Percentiles rank a stretch among this genome's conserved stretches.
phyloP scores from a whole-genome alignment of 2,329 filamentous ascomycete genomes.

The Cladosporium colombiae region DNA sequence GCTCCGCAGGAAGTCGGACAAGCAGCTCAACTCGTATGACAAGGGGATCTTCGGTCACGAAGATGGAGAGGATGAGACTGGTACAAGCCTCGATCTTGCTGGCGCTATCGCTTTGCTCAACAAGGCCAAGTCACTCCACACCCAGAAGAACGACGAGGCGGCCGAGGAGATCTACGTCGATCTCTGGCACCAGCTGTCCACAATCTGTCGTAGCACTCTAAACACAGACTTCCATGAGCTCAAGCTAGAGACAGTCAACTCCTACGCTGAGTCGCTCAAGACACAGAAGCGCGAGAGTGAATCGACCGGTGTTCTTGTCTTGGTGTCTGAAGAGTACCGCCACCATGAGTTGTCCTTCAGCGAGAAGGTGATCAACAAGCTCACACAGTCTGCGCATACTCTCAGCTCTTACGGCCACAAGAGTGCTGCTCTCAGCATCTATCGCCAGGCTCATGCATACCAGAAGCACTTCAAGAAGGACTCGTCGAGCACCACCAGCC shows the following conservation, averaged over 20 bases:
- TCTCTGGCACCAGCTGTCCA: constrained; percentile 54
- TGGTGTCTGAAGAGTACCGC: constrained; percentile 53
- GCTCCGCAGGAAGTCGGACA: constrained; percentile 30
- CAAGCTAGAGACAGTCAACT: constrained; percentile 50
- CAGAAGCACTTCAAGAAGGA: constrained; percentile 40
- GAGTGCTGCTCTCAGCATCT: constrained; percentile 49
- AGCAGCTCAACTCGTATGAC: constrained; percentile 35
- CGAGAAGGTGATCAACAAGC: constrained; percentile 31
- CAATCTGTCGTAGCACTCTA: constrained; percentile 45
- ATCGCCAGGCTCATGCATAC: constrained; percentile 41
- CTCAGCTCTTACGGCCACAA: constrained; percentile 51
- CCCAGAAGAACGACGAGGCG: constrained; percentile 32
- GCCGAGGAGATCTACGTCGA: constrained; percentile 53
- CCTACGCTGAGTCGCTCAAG: constrained; percentile 51
- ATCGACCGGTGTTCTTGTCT: constrained; percentile 48
- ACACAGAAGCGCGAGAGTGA: constrained; percentile 48
- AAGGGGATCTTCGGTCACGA: constrained; percentile 43
- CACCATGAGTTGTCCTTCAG: constrained; percentile 40
- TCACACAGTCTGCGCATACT: constrained; percentile 46
- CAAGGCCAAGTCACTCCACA: constrained; percentile 42
- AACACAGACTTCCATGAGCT: constrained; percentile 50
- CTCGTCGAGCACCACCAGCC: constrained; percentile 37
- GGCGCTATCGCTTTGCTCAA: constrained; percentile 40
- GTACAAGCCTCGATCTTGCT: constrained; percentile 37
- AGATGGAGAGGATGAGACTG: constrained; percentile 42